Evolutionary conservation across 2,329 filamentous ascomycete genomes (phyloP), one percentile per base, ranked within the genome.

Genomic region (Aquanectria penicillioides): DNA sequence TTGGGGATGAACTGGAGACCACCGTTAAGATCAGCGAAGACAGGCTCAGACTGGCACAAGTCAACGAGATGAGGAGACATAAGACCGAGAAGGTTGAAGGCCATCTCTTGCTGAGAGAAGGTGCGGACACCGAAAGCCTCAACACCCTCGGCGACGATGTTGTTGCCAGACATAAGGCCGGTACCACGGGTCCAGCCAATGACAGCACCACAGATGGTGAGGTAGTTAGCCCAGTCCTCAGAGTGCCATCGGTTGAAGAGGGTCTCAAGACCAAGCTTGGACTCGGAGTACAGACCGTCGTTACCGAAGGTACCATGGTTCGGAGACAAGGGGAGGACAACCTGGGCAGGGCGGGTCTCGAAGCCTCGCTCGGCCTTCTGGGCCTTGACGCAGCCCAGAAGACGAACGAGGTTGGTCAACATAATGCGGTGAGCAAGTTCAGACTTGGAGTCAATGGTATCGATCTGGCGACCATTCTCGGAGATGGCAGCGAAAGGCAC

Each of bases 101-200:
- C 95, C 95, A 99, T 99, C 79, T 99, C 95, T 76, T 97, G 93
- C 80, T 98, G 95, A 9, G 94, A 98, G 84, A 99, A 99, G 4
- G 95, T 99, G 70, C 95, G 93, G 22, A 98, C 95, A 71, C 95
- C 95, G 67, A 96, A 95, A 70, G 92, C 92, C 82, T 99, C 95
- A 55, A 99, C 93, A 59, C 94, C 95, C 76, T 98, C 94, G 29
- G 95, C 95, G 65, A 98, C 94, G 69, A 98, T 89, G 78, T 99
- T 98, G 84, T 98, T 98, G 72, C 91, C 94, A 67, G 91, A 92
- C 94, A 99, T 99, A 70, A 99, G 88, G 74, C 95, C 95, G 63
- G 95, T 99, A 66, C 94, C 95, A 80, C 95, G 94, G 69, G 95
- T 99, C 95, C 95, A 99, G 63, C 95, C 95, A 74, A 99, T 99